Evolutionary conservation across 495 filamentous ascomycete genomes (phyloP), one percentile per base, ranked within the genome.

Genomic region (Hypoxylon lienhwacheense): DNA sequence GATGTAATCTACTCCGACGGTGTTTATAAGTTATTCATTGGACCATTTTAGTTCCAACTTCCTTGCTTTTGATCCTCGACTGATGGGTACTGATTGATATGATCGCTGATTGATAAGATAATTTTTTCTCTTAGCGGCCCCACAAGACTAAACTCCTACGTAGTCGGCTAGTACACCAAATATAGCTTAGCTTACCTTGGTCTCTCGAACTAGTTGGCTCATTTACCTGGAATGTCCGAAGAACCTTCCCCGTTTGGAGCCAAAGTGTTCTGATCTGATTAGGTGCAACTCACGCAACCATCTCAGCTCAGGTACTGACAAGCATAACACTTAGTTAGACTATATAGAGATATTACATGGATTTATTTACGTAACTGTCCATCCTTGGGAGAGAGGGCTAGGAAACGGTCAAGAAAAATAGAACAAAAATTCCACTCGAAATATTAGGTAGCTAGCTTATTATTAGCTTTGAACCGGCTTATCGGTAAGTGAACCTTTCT

Each of bases 91-190:
- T 55, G 57, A 61, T 61, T 61, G 58, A 61, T 61, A 55, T 52
- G 58, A 61, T 61, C n/a, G n/a, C n/a, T n/a, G n/a, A n/a, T n/a
- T 61, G 58, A 61, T 61, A 55, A 55, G 58, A 61, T 61, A 61
- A 61, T 42, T 55, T 55, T 42, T 55, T 55, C 36, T 61, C 17
- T 24, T 37, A 14, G 15, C 22, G 56, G 7, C 40, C 46, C 57
- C 28, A 11, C 19, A 24, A 12, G 3, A 41, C n/a, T 14, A 14
- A 29, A n/a, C n/a, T 16, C 29, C 16, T 19, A 49, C 32, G 42
- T 33, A 26, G 44, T 52, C 51, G 47, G 49, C 49, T 60, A 61
- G 42, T 17, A 12, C 8, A 49, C 47, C 51, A 10, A 43, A 47
- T 55, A 29, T 1, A 35, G 46, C 0, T 26, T 46, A 39, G 52